Percentiles rank a stretch among this genome's conserved stretches.
phyloP scores from a whole-genome alignment of 495 filamentous ascomycete species.

The Hyaloscypha finlandica region DNA sequence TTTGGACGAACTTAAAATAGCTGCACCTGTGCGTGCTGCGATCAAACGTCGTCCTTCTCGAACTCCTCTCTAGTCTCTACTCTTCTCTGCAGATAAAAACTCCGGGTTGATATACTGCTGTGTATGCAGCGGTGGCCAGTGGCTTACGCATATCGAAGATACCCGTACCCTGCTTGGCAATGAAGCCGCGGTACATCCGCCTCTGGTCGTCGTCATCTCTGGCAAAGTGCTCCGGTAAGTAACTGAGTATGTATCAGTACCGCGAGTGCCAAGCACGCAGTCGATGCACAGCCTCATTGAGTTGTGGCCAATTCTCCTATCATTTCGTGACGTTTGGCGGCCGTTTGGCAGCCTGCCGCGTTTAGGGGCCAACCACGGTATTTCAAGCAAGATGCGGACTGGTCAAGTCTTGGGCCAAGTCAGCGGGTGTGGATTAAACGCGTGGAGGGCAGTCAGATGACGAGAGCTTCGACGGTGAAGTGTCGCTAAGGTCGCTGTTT shows the following conservation, averaged over 20 bases:
- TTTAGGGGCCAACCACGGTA: background rate
- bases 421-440: conserved; percentile 21
- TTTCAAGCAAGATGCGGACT: background rate
- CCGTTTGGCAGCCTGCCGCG: background rate
- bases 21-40: no score
- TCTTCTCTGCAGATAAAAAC: no score
- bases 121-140: background rate
- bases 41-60: no score
- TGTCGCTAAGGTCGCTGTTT: background rate
- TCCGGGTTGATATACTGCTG: no score
- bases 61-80: no score
- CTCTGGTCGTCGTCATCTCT: conserved; percentile 11
- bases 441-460: conserved; percentile 21
- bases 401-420: conserved; percentile 9
- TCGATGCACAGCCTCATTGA: conserved; percentile 15
- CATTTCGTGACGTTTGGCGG: background rate
- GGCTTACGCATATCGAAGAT: background rate
- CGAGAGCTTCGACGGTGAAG: background rate
- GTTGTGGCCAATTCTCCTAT: conserved; percentile 8
- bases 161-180: background rate
- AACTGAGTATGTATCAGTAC: background rate
- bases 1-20: no score
- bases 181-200: background rate
- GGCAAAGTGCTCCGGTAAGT: background rate
- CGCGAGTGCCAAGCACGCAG: background rate